Percentiles rank a stretch among this genome's conserved stretches.
Evolutionary conservation across 2,329 filamentous ascomycete species (phyloP).

Genomic region (Neophaeococcomyces mojaviensis): DNA sequence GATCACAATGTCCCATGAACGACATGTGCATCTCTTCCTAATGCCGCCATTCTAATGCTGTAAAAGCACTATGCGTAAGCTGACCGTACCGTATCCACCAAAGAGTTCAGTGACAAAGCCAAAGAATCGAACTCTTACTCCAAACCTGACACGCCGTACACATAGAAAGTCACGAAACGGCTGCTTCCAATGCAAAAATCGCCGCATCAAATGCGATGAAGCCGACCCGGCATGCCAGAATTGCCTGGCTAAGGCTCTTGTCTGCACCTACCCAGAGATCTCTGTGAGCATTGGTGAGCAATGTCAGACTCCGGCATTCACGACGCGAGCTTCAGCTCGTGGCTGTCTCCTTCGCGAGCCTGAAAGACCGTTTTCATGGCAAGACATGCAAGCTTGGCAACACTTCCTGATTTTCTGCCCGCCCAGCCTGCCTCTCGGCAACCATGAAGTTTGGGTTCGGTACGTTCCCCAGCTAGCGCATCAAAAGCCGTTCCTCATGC

Average conservation of each 20-base stretch:
- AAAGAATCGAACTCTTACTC: neutral
- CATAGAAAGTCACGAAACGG: slow-evolving; percentile 33
- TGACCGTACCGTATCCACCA: neutral
- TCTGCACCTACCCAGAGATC: slow-evolving; percentile 25
- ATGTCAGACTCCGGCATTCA: no score
- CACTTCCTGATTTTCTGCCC: slow-evolving; percentile 45
- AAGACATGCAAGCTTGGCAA: slow-evolving; percentile 44
- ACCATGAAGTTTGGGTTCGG: slow-evolving; percentile 58
- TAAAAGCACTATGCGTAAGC: neutral
- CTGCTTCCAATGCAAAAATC: slow-evolving; percentile 31
- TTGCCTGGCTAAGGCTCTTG: slow-evolving; percentile 25
- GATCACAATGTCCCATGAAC: no score
- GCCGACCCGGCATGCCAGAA: slow-evolving; percentile 29
- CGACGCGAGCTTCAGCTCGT: neutral
- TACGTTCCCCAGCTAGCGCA: slow-evolving; percentile 60
- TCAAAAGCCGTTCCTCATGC: slow-evolving; percentile 60
- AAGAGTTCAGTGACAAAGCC: no score
- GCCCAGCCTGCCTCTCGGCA: slow-evolving; percentile 56
- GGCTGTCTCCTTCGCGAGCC: neutral
- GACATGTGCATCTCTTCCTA: neutral
- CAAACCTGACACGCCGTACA: slow-evolving; percentile 2
- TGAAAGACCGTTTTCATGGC: neutral
- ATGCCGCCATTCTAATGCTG: neutral
- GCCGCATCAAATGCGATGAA: slow-evolving; percentile 39
- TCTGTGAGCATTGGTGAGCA: neutral